Base-by-base conservation (phyloP, 2,329 filamentous ascomycete genomes). In the Rhinocladiella mackenziei region DNA sequence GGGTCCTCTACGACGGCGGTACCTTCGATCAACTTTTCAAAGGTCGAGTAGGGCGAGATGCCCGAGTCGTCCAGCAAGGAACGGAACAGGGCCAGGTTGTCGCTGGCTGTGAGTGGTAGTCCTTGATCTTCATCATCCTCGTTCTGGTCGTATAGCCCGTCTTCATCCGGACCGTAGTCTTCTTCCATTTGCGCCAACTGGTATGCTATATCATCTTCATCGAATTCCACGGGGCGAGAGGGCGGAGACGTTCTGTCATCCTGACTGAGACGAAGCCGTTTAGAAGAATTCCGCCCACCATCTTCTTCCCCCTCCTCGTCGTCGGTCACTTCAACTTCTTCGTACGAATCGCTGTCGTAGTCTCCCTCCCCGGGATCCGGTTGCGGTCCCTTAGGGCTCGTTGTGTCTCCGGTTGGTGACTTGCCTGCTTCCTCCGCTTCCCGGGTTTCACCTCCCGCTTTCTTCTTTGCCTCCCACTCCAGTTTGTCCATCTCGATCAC, bases 201-300 rank as follows among this genome's bases (percentile, higher is more conserved):
- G 61, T 83, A 89, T 25, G 87, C 89, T 57, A 98, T 94, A 60
- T 98, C 92, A 40, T 89, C 91, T 63, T 97, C 92, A 43, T 85
- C 86, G 58, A 95, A 94, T 58, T 96, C 91, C 5, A 92, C 68
- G 0, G 77, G 74, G 1, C 64, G 67, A 1, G 73, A 68, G 33
- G 69, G 65, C 23, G 34, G 45, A 9, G 75, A 67, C 9, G 68
- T 57, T 53, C 47, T 47, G 26, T 22, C 71, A 48, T 65, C 69
- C 50, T 71, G 75, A 50, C 77, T 78, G 25, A 70, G 80, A 59
- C 63, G 74, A 60, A 62, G 69, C 43, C 64, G 73, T 65, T 71
- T 78, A 17, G 61, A 67, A 54, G 65, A 62, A 20, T 73, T 35
- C 11, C 15, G 17, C 13, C 32, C 38, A 64, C 74, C 70, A 57